Percentiles rank a stretch among this genome's conserved stretches.
phyloP scores from a whole-genome alignment of 768 basidiomycete genomes.

The Phaffia australis region DNA sequence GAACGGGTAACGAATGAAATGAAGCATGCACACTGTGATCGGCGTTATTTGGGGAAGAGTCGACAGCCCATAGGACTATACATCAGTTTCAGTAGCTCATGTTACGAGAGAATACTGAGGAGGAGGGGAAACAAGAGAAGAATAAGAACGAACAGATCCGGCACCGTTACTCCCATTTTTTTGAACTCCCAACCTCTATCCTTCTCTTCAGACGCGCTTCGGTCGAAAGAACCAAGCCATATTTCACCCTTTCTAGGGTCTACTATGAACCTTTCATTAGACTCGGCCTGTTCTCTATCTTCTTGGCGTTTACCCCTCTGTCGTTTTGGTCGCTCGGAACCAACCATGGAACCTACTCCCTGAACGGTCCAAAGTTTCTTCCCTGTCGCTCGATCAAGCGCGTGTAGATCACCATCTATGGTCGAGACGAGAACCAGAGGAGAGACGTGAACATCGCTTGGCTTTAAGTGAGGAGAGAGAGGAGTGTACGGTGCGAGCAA shows the following conservation, averaged over 20 bases:
- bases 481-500: background rate
- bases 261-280: slow-evolving; percentile 17
- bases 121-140: background rate
- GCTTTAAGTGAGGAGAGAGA: background rate
- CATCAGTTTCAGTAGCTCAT: too few relatives aligned
- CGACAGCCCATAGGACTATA: too few relatives aligned
- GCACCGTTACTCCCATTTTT: slow-evolving; percentile 81
- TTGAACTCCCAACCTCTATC: slow-evolving; percentile 44
- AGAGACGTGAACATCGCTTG: slow-evolving; percentile 4
- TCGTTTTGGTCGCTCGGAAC: slow-evolving; percentile 19
- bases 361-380: slow-evolving; percentile 76
- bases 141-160: slow-evolving; percentile 50
- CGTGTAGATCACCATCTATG: slow-evolving; percentile 90
- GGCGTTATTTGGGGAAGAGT: background rate
- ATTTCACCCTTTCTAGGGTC: slow-evolving; percentile 19
- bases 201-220: background rate
- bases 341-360: slow-evolving; percentile 33
- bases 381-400: slow-evolving; percentile 76
- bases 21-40: slow-evolving; percentile 20
- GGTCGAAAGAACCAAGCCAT: slow-evolving; percentile 1
- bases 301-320: slow-evolving; percentile 47
- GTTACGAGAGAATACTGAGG: too few relatives aligned
- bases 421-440: slow-evolving; percentile 70
- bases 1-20: slow-evolving; percentile 44
- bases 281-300: slow-evolving; percentile 39